Percentiles rank a stretch among this genome's conserved stretches.
Conservation (phyloP, 768 basidiomycete species). For the Mycena latifolia region DNA sequence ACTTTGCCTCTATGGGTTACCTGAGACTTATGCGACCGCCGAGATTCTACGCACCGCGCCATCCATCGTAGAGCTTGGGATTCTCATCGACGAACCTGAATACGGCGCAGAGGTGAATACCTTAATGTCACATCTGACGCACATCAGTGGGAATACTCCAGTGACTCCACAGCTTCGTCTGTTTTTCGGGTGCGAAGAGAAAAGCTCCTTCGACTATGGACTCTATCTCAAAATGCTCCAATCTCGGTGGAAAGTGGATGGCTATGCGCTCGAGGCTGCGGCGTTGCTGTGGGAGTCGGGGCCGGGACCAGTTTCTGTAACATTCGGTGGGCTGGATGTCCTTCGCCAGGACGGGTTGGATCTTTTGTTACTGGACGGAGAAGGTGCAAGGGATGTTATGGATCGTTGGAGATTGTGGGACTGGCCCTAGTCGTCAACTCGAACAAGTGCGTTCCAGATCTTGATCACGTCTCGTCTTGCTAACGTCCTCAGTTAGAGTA, state of each 20-base stretch:
- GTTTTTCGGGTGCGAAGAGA: neutral
- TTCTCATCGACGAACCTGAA: no score
- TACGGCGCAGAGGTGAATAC: no score
- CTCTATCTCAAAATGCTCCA: neutral
- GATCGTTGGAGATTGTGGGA: no score
- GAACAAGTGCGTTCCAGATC: no score
- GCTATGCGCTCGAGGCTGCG: neutral
- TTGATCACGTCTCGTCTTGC: no score
- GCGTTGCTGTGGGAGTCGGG: neutral
- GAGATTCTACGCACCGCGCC: neutral
- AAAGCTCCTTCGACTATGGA: neutral
- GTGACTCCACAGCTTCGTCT: neutral
- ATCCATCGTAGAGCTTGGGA: neutral
- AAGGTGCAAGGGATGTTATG: no score
- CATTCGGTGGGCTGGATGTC: neutral
- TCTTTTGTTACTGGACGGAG: no score
- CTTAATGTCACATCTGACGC: neutral
- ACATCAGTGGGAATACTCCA: neutral
- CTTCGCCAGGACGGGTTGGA: neutral
- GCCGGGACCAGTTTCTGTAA: neutral
- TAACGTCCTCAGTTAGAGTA: no score
- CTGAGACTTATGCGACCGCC: neutral
- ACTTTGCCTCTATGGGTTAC: neutral
- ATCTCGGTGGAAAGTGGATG: neutral
- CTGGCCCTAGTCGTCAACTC: no score